Percentiles rank a stretch among this genome's conserved stretches.
These are phyloP conservation scores for Chrysoporthe austroafricana DNA, from an alignment of 2,329 filamentous ascomycete species.

Conservation along the genomic window DNA sequence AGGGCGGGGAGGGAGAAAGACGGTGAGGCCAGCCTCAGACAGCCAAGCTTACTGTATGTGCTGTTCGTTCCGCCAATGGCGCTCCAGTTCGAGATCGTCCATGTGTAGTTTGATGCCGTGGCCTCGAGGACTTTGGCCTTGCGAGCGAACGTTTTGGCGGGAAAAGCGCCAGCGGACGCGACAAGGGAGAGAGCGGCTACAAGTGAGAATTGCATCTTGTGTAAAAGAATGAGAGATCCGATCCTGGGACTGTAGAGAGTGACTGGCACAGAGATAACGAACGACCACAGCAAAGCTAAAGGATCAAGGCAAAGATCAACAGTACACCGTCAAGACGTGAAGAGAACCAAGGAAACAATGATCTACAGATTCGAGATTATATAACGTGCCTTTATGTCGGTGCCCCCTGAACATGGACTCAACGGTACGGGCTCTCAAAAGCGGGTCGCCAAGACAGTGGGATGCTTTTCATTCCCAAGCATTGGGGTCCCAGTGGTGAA, in stretches of 20 bases:
- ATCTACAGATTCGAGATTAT: background rate
- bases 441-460: slow-evolving; percentile 6
- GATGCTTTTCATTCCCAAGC: background rate
- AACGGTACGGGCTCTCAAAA: background rate
- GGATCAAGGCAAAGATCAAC: background rate
- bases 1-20: background rate
- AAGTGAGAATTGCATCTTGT: slow-evolving; percentile 25
- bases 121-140: slow-evolving; percentile 9
- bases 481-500: background rate
- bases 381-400: background rate
- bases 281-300: background rate
- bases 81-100: slow-evolving; percentile 25
- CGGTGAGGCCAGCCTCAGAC: background rate
- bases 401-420: slow-evolving; percentile 1
- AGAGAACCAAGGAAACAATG: background rate
- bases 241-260: background rate
- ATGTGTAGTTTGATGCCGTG: slow-evolving; percentile 18
- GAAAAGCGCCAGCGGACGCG: slow-evolving; percentile 16
- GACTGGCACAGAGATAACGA: slow-evolving; percentile 3
- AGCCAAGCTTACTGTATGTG: slow-evolving; percentile 21
- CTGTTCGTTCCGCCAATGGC: slow-evolving; percentile 18
- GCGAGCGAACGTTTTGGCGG: background rate
- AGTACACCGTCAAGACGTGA: background rate
- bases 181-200: slow-evolving; percentile 20
- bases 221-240: background rate